Conservation (phyloP, 2,329 filamentous ascomycete species). For the Rutstroemia sp. region DNA sequence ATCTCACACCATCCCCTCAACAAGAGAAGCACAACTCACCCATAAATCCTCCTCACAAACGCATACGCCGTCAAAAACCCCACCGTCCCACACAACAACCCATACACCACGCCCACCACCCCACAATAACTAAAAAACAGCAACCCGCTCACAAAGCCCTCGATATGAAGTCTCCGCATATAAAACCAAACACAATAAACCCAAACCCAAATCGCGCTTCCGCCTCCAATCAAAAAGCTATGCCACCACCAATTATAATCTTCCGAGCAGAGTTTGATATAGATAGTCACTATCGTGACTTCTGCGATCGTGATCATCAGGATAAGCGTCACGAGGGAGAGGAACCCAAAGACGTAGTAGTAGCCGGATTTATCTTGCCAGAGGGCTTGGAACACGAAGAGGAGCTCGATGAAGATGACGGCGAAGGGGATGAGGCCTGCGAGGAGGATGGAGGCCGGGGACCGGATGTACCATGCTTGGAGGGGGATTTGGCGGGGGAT, state of each 20-base stretch:
- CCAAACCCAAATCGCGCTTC: slow-evolving; percentile 75
- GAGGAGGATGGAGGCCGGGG: slow-evolving; percentile 56
- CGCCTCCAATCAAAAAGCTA: slow-evolving; percentile 71
- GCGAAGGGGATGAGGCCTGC: slow-evolving; percentile 77
- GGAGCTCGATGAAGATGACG: slow-evolving; percentile 79
- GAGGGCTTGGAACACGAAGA: slow-evolving; percentile 79
- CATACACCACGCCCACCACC: slow-evolving; percentile 75
- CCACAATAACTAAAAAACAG: slow-evolving; percentile 83
- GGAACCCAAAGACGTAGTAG: slow-evolving; percentile 86
- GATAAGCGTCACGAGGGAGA: slow-evolving; percentile 66
- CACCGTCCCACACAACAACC: slow-evolving; percentile 72
- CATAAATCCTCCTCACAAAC: slow-evolving; percentile 78
- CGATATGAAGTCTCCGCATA: slow-evolving; percentile 69
- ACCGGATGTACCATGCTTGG: slow-evolving; percentile 68
- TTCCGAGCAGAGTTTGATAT: slow-evolving; percentile 75
- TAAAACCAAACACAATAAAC: slow-evolving; percentile 81
- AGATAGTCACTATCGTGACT: slow-evolving; percentile 76
- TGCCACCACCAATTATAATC: slow-evolving; percentile 94
- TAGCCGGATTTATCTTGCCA: slow-evolving; percentile 90
- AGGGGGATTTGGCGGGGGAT: slow-evolving; percentile 66
- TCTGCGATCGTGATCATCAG: slow-evolving; percentile 72
- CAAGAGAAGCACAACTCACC: slow-evolving; percentile 35
- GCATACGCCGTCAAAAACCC: slow-evolving; percentile 79
- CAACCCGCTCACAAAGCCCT: slow-evolving; percentile 69
- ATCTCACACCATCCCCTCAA: background rate